Conservation (phyloP, 345 rosid genomes). For the Citrus sinensis region DVS_A1.0 CM039168.1:4348501-4349000, state of each 20-base stretch:
- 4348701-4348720: constrained; percentile 84
- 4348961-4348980: constrained; percentile 46
- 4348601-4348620: constrained; percentile 32
- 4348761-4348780: constrained; percentile 99
- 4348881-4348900: constrained; percentile 60
- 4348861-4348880: constrained; percentile 38
- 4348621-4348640: constrained; percentile 26
- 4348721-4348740: constrained; percentile 79
- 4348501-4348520: constrained; percentile 26
- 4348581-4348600: constrained; percentile 36
- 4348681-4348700: constrained; percentile 60
- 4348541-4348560: constrained; percentile 56
- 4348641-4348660: constrained; percentile 66
- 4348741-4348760: constrained; percentile 63
- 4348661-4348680: constrained; percentile 81
- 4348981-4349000: constrained; percentile 53
- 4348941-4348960: constrained; percentile 54
- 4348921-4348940: constrained; percentile 72
- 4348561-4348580: constrained; percentile 47
- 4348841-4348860: constrained; percentile 57
- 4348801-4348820: constrained; percentile 63
- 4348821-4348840: constrained; percentile 55
- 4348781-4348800: constrained; percentile 78
- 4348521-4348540: constrained; percentile 35
- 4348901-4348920: constrained; percentile 50